Conservation (phyloP, 805 yeast species). For the Starmerella geochares region DNA sequence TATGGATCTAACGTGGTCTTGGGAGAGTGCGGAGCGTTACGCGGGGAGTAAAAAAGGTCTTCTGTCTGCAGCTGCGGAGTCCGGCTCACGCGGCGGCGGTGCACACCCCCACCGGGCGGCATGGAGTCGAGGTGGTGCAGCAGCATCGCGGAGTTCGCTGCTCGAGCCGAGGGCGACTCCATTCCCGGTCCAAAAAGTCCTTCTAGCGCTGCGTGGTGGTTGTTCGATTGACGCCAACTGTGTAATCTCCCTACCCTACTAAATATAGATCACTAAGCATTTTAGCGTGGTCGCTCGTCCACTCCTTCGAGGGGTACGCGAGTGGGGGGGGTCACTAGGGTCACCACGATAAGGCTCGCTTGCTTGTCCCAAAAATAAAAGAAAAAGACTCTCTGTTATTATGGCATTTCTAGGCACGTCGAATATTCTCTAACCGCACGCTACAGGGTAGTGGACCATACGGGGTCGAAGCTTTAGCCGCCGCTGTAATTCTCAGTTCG, state of each 20-base stretch:
- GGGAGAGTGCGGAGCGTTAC: constrained; percentile 11
- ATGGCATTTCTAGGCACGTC: not conserved
- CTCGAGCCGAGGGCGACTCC: constrained; percentile 23
- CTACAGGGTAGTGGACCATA: no score
- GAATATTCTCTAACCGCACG: not conserved
- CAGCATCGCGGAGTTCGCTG: constrained; percentile 19
- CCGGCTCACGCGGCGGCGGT: constrained; percentile 21
- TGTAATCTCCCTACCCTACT: constrained; percentile 5
- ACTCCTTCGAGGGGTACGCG: constrained; percentile 6
- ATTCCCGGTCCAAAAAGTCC: constrained; percentile 5
- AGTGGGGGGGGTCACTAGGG: not conserved
- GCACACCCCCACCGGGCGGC: constrained; percentile 18
- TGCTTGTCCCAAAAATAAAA: not conserved
- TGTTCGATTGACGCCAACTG: constrained; percentile 3
- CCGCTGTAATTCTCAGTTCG: no score
- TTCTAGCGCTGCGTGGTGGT: not conserved
- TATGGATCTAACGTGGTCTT: not conserved
- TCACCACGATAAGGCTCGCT: constrained; percentile 7
- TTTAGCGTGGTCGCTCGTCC: not conserved
- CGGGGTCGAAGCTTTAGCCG: no score
- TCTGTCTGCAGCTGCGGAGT: constrained; percentile 13
- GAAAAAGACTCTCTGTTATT: not conserved
- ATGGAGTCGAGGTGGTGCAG: constrained; percentile 19
- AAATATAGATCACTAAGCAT: constrained; percentile 10
- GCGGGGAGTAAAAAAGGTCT: constrained; percentile 20